These are phyloP conservation scores for Eimeria sp. DNA, from an alignment of 169 alveolate genomes.

Conservation along the genomic window DNA sequence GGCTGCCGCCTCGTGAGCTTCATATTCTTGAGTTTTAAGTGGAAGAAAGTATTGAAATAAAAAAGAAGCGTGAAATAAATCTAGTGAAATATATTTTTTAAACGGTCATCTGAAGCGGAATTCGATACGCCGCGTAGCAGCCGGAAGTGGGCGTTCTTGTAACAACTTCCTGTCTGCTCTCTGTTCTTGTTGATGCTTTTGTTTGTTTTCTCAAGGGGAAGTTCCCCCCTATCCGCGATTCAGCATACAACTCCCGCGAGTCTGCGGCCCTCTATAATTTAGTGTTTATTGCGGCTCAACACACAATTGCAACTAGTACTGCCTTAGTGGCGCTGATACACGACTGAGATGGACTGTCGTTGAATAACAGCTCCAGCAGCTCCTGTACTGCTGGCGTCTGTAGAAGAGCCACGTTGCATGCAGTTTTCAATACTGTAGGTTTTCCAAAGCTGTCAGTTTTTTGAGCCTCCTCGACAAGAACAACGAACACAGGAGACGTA, in stretches of 20 bases:
- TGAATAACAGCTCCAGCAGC: too few species aligned
- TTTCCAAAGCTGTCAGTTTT: background rate
- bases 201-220: background rate
- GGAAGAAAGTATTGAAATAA: background rate
- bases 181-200: background rate
- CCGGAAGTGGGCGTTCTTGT: background rate
- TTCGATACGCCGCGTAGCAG: background rate
- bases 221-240: background rate
- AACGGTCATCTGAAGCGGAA: background rate
- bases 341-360: background rate
- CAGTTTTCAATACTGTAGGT: background rate
- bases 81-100: background rate
- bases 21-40: background rate
- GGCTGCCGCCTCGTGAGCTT: background rate
- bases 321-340: background rate
- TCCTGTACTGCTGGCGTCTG: too few species aligned
- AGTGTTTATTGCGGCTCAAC: background rate
- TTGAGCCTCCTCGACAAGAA: background rate
- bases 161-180: too few species aligned
- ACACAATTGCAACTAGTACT: too few species aligned
- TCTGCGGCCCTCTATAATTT: background rate
- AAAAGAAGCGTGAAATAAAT: background rate
- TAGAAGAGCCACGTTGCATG: background rate
- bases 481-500: background rate
- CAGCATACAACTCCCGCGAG: background rate